Percentiles rank a stretch among this genome's conserved stretches.
Conservation (phyloP, 2,329 filamentous ascomycete species). For the Dactylella cylindrospora region DNA sequence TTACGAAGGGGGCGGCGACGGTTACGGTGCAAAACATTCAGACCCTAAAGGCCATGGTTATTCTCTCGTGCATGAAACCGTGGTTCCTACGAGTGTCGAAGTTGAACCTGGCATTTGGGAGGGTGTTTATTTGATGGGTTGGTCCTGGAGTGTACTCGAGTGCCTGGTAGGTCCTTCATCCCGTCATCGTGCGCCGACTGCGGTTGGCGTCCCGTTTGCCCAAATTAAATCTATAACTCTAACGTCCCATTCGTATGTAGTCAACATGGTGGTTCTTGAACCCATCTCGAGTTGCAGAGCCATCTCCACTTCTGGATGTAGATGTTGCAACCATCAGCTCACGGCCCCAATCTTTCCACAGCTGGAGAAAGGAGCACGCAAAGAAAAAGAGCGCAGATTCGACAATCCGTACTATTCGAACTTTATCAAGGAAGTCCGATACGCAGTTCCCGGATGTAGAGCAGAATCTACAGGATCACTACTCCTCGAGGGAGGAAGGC, state of each 20-base stretch:
- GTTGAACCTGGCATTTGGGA: slow-evolving; percentile 42
- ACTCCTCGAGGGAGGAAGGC: slow-evolving; percentile 5
- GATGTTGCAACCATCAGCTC: slow-evolving; percentile 1
- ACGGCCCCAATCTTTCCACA: slow-evolving; percentile 34
- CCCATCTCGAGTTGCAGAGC: background rate
- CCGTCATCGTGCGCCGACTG: too few species aligned
- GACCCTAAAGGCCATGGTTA: slow-evolving; percentile 4
- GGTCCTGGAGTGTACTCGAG: slow-evolving; percentile 33
- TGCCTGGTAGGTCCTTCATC: slow-evolving; percentile 15
- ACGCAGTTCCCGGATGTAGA: slow-evolving; percentile 4
- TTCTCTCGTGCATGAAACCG: background rate
- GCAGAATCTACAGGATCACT: slow-evolving; percentile 4
- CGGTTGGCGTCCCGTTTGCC: too few species aligned
- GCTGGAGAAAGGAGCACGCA: slow-evolving; percentile 40
- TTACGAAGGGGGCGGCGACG: slow-evolving; percentile 22
- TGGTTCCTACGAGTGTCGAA: slow-evolving; percentile 25
- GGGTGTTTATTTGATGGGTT: slow-evolving; percentile 36
- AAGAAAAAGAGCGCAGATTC: slow-evolving; percentile 37
- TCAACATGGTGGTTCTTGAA: slow-evolving; percentile 28
- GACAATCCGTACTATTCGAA: slow-evolving; percentile 34
- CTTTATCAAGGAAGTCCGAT: slow-evolving; percentile 20
- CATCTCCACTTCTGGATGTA: background rate
- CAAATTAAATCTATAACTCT: too few species aligned
- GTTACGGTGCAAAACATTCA: slow-evolving; percentile 39
- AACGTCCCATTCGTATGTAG: slow-evolving; percentile 5